Evolutionary conservation across 768 basidiomycete genomes (phyloP).

Genomic region (Leccinum barrowsii): DNA sequence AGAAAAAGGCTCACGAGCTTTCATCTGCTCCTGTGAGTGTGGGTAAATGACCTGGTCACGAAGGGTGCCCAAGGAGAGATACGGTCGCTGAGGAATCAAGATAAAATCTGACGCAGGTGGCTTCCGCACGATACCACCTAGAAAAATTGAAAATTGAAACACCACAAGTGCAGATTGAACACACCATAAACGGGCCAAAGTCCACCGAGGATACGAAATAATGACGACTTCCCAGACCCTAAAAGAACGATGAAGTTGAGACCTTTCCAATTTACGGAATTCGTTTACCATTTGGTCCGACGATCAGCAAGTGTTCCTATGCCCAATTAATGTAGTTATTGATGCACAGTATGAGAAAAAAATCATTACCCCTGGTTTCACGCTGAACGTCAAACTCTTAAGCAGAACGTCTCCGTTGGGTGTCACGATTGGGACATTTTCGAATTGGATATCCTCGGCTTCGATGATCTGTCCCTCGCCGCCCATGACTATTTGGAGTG

Average conservation of each 20-base stretch:
- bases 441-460: constrained; percentile 88
- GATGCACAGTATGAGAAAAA: neutral
- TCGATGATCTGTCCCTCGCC: constrained; percentile 77
- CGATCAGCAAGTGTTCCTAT: constrained; percentile 87
- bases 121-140: constrained; percentile 78
- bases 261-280: neutral
- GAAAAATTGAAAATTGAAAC: constrained; percentile 7
- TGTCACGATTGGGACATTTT: constrained; percentile 91
- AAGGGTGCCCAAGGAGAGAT: constrained; percentile 89
- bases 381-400: constrained; percentile 78
- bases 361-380: constrained; percentile 71
- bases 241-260: constrained; percentile 1
- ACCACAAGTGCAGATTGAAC: neutral
- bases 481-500: constrained; percentile 56
- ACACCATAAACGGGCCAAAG: constrained; percentile 80
- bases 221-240: constrained; percentile 86
- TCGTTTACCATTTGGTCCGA: constrained; percentile 85
- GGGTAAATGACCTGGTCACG: constrained; percentile 98
- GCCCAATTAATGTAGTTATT: neutral
- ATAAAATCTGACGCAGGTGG: constrained; percentile 87
- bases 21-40: constrained; percentile 79
- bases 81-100: constrained; percentile 93
- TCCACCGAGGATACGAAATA: constrained; percentile 95
- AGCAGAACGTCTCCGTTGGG: constrained; percentile 94
- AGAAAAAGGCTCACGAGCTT: constrained; percentile 48